Conservation (phyloP, 2,329 filamentous ascomycete genomes). For the Fusarium nematophilum region DNA sequence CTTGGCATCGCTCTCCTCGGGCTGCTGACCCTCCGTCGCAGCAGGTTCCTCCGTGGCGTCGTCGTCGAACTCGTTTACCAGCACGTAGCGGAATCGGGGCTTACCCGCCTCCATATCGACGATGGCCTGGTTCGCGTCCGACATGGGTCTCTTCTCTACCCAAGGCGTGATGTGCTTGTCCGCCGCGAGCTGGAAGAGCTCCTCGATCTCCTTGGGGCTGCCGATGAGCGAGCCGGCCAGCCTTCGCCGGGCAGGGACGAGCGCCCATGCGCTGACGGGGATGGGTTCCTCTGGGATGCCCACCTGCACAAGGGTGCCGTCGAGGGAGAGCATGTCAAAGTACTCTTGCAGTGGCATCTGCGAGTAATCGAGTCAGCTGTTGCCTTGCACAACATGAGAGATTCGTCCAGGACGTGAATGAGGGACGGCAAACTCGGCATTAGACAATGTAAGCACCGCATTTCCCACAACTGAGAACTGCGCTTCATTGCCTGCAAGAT, state of each 20-base stretch:
- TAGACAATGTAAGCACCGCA: no score
- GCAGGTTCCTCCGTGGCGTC: not conserved
- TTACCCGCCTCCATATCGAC: constrained; percentile 66
- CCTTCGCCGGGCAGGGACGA: constrained; percentile 21
- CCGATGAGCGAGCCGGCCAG: constrained; percentile 56
- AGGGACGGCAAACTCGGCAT: no score
- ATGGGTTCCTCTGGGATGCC: constrained; percentile 61
- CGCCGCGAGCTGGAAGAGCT: constrained; percentile 68
- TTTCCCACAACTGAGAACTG: no score
- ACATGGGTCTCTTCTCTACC: constrained; percentile 65
- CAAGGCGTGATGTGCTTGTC: constrained; percentile 67
- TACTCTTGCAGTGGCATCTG: no score
- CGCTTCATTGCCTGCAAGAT: no score
- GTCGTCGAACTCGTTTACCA: constrained; percentile 52
- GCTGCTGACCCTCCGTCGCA: not conserved
- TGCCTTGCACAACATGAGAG: no score
- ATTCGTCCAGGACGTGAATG: no score
- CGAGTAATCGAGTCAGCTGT: no score
- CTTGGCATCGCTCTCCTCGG: not conserved
- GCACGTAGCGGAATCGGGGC: constrained; percentile 59
- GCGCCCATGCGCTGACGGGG: constrained; percentile 30
- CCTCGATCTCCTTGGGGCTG: constrained; percentile 65
- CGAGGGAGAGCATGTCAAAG: no score
- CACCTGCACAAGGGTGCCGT: no score
- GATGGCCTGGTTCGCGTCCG: constrained; percentile 64